Base-by-base conservation (phyloP, 2,329 filamentous ascomycete genomes). In the Venturia aucupariae region DNA sequence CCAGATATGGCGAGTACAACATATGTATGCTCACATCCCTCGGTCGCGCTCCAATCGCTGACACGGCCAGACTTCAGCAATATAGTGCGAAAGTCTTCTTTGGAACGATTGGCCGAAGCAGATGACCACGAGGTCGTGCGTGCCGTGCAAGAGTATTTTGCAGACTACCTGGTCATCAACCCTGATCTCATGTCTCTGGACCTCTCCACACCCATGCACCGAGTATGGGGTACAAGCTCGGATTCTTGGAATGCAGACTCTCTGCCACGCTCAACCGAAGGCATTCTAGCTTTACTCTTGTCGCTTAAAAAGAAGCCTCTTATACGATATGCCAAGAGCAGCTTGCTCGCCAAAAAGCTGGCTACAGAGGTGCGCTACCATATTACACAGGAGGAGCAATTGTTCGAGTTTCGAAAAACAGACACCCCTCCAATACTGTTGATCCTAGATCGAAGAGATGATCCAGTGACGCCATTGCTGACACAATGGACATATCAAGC, bases 401-500 rank as follows among this genome's bases (percentile, higher is more conserved):
- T 99, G 11, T 99, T 99, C 76, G 92, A 97, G 74, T 99, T 99
- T 75, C 85, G 93, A 68, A 92, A 91, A 75, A 89, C 92, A 62
- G 94, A 99, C 75, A 99, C 94, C 0, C 90, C 93, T 10, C 94
- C 95, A 0, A 92, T 99, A 69, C 81, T 99, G 17, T 82, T 99
- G 41, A 85, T 99, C 63, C 78, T 99, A 38, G 94, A 99, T 76
- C 86, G 94, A 51, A 85, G 94, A 74, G 92, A 97, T 72, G 94
- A 99, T 71, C 93, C 94, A 0, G 89, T 97, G 61, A 99, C 94
- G 3, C 94, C 94, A 0, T 79, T 99, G 13, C 82, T 99, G 60
- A 96, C 92, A 2, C 94, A 99, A 74, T 99, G 94, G 94, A 99
- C 94, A 32, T 99, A 99, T 72, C 94, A 99, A 77, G 94, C 94